Base-by-base conservation (phyloP, 2,329 filamentous ascomycete species). In the Epicoccum nigrum region DNA sequence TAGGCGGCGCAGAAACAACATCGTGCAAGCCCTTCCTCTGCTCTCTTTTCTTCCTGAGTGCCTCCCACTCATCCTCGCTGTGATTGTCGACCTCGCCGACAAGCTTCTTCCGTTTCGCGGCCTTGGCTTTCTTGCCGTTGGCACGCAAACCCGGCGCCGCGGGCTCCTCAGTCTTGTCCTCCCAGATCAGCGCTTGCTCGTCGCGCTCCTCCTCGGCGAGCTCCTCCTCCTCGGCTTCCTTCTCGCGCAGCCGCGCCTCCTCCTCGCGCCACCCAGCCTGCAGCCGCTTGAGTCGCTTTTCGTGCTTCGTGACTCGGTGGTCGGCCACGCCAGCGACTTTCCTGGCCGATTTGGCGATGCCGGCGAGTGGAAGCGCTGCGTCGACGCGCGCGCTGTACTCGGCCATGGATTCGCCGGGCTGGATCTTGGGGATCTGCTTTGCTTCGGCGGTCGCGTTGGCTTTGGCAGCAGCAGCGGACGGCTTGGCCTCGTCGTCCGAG, bases 341-440 rank as follows among this genome's bases (percentile, higher is more conserved):
- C 58, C 84, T 86, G 44, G 83, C 85, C 59, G 81, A 85, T 7
- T 80, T 70, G 55, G 63, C 72, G 7, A 97, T 79, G 0, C 87
- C 86, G 7, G 85, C 78, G 0, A 99, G 76, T 0, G 93, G 93
- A 6, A 97, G 79, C 0, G 90, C 86, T 40, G 90, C 88, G 68
- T 97, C 88, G 6, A 99, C 94, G 23, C 92, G 86, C 9, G 86
- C 84, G 7, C 86, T 79, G 69, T 95, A 99, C 44, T 95, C 89
- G 4, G 87, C 85, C 67, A 97, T 78, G 43, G 85, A 84, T 73
- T 99, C 94, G 43, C 91, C 90, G 0, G 92, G 92, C 13, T 85
- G 82, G 57, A 97, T 97, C 39, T 56, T 63, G 32, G 63, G 47
- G 2, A 44, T 55, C 3, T 56, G 41, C 23, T 49, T 53, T 1